phyloP scores from a whole-genome alignment of 2,329 filamentous ascomycete species.

The Verticillium tricorpus region DNA sequence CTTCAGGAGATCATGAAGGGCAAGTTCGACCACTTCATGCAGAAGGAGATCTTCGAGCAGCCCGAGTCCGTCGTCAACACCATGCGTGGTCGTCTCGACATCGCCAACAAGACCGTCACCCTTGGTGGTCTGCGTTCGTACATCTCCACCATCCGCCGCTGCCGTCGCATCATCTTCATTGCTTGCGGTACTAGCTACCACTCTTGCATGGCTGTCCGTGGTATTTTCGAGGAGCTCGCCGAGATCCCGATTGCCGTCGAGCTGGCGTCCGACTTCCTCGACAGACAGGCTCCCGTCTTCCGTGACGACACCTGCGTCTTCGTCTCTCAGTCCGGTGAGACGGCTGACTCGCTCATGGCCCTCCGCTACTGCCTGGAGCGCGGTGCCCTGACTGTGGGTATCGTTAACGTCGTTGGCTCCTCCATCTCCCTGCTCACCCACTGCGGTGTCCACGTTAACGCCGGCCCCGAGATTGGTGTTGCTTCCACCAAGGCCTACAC shows the following conservation, averaged over 20 bases:
- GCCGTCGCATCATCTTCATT: constrained; percentile 97
- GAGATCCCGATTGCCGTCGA: constrained; percentile 98
- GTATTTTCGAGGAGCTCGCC: constrained; percentile 94
- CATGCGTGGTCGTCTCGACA: constrained; percentile 97
- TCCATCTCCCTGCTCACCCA: constrained; percentile 98
- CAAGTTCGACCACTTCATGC: constrained; percentile 99
- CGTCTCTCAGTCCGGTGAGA: constrained; percentile 98
- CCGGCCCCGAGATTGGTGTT: constrained; percentile 96
- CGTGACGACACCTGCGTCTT: constrained; percentile 98
- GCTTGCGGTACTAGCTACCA: constrained; percentile 98
- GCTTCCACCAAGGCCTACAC: constrained; percentile 99
- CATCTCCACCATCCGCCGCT: constrained; percentile 92
- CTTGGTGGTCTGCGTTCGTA: constrained; percentile 95
- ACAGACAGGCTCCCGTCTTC: constrained; percentile 95
- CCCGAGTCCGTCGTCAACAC: constrained; percentile 99
- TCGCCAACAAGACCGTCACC: constrained; percentile 89
- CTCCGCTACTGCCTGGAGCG: constrained; percentile 97
- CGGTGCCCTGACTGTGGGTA: constrained; percentile 92
- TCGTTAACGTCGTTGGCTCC: constrained; percentile 97
- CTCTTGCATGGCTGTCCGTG: constrained; percentile 98
- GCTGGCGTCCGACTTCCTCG: constrained; percentile 95
- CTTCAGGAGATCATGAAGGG: constrained; percentile 99
- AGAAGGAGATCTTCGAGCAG: constrained; percentile 99
- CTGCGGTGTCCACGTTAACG: constrained; percentile 99
- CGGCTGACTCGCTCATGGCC: constrained; percentile 94